Percentiles rank a stretch among this genome's conserved stretches.
Evolutionary conservation across 148 eudicot genomes (phyloP).

Genomic region (Dianthus caryophyllus): DNA sequence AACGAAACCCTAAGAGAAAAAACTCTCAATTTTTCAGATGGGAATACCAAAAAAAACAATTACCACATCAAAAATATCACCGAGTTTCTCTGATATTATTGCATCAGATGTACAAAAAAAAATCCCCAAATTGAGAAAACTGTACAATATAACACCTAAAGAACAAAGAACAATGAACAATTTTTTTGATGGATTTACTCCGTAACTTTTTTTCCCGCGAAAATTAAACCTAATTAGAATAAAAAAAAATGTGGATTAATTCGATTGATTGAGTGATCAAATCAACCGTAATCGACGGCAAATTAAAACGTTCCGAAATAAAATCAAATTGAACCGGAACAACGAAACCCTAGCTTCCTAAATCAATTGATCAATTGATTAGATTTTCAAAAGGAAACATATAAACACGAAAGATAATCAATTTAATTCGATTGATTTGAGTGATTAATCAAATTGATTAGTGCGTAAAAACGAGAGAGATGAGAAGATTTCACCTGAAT

Average conservation of each 20-base stretch:
- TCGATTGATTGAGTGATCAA: too few species aligned
- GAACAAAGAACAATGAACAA: too few species aligned
- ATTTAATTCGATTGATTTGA: too few species aligned
- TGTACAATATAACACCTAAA: background rate
- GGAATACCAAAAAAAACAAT: constrained; percentile 45
- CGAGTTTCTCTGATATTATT: constrained; percentile 35
- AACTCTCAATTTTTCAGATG: constrained; percentile 71
- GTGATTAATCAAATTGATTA: too few species aligned
- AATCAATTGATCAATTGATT: background rate
- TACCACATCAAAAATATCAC: constrained; percentile 72
- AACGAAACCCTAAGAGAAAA: constrained; percentile 17
- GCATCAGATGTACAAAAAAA: constrained; percentile 5
- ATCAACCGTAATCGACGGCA: too few species aligned
- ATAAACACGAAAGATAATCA: too few species aligned
- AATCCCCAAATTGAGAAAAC: background rate
- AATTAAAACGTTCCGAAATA: constrained; percentile 9
- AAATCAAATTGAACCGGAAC: constrained; percentile 19
- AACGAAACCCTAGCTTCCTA: constrained; percentile 29
- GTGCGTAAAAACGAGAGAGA: too few species aligned
- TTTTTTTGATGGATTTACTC: too few species aligned
- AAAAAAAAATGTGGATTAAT: too few species aligned
- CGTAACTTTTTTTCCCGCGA: background rate
- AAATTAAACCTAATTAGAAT: constrained; percentile 7
- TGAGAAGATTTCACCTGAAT: too few species aligned
- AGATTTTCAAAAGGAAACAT: too few species aligned